Conservation (phyloP, 108 stramenopile species). For the Fragilariopsis cylindrus region DNA sequence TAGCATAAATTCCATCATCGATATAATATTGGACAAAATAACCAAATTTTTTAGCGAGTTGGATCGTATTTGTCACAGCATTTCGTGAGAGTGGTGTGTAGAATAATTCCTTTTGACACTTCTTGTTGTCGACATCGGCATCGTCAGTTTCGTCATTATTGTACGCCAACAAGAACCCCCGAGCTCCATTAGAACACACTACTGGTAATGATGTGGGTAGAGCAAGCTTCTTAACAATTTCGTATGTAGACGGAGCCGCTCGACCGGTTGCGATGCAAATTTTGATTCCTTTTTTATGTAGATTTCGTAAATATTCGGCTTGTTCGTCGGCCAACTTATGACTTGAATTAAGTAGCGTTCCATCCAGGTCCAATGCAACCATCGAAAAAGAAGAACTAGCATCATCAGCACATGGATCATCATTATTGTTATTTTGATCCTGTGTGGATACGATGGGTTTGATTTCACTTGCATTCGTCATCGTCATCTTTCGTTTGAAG, state of each 20-base stretch:
- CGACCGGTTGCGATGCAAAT: constrained; percentile 68
- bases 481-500: too few species aligned
- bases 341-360: constrained; percentile 45
- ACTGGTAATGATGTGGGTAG: constrained; percentile 41
- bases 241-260: constrained; percentile 39
- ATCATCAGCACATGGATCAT: too few species aligned
- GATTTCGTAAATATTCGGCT: constrained; percentile 43
- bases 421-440: too few species aligned
- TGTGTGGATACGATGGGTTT: too few species aligned
- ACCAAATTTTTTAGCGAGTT: constrained; percentile 43
- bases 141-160: neutral
- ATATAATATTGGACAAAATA: constrained; percentile 60
- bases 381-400: constrained; percentile 8
- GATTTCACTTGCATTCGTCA: too few species aligned
- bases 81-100: constrained; percentile 29
- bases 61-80: constrained; percentile 30
- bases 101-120: constrained; percentile 27
- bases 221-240: constrained; percentile 34
- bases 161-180: constrained; percentile 33
- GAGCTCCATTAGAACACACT: constrained; percentile 59
- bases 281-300: constrained; percentile 41
- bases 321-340: constrained; percentile 49
- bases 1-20: constrained; percentile 55
- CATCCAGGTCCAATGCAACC: constrained; percentile 68
- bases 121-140: constrained; percentile 4